Conservation (phyloP, 2,329 filamentous ascomycete genomes). For the Xylaria sp. region DNA sequence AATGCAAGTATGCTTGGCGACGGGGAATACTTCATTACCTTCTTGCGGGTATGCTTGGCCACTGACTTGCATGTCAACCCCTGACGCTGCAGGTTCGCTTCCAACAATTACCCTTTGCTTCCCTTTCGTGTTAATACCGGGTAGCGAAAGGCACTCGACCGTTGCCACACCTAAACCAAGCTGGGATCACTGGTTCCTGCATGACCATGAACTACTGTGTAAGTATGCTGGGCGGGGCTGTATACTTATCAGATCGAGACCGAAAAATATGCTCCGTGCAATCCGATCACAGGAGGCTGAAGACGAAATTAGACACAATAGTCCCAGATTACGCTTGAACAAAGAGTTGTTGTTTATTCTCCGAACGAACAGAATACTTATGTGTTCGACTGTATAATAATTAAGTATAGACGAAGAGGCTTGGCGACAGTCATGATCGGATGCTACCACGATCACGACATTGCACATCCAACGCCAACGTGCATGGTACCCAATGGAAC, state of each 20-base stretch:
- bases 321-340: background rate
- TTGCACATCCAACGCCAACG: conserved; percentile 13
- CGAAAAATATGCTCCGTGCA: background rate
- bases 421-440: background rate
- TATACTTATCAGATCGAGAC: background rate
- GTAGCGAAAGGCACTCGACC: conserved; percentile 14
- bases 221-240: conserved; percentile 1
- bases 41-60: conserved; percentile 24
- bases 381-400: background rate
- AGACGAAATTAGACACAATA: background rate
- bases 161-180: conserved; percentile 3
- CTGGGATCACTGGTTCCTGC: conserved; percentile 31
- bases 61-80: conserved; percentile 29
- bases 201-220: conserved; percentile 17
- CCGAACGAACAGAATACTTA: background rate
- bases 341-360: background rate
- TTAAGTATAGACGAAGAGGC: background rate
- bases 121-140: conserved; percentile 19
- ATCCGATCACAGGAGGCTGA: background rate
- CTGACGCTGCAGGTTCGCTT: conserved; percentile 31
- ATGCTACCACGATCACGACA: conserved; percentile 19
- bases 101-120: conserved; percentile 14
- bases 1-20: conserved; percentile 13
- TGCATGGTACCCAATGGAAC: conserved; percentile 10
- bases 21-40: conserved; percentile 13